These are phyloP conservation scores for Trametes sp. DNA, from an alignment of 1,284 basidiomycete species.

Conservation along the genomic window DNA sequence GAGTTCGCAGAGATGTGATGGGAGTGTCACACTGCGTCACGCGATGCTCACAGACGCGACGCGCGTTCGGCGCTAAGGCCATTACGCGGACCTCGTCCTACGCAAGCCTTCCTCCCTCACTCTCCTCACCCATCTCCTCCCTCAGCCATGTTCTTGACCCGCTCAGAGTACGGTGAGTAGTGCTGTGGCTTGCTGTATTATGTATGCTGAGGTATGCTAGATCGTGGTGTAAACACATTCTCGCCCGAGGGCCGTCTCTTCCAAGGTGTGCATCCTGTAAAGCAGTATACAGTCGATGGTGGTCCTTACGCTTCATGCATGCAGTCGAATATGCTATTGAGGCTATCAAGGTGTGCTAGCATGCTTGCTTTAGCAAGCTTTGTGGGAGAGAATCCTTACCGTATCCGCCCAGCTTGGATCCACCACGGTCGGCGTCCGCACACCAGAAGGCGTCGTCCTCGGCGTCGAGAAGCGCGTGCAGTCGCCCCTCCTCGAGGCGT, in stretches of 20 bases:
- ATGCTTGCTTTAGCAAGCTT: not conserved
- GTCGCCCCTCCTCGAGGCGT: slow-evolving; percentile 94
- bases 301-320: not conserved
- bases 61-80: slow-evolving; percentile 34
- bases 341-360: slow-evolving; percentile 83
- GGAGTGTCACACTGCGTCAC: slow-evolving; percentile 11
- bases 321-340: slow-evolving; percentile 99
- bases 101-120: slow-evolving; percentile 23
- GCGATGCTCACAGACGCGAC: slow-evolving; percentile 33
- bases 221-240: slow-evolving; percentile 99
- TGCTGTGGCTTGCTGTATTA: not conserved
- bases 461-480: slow-evolving; percentile 99
- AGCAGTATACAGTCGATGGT: not conserved
- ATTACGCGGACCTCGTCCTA: slow-evolving; percentile 22
- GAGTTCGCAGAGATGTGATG: not conserved
- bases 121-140: slow-evolving; percentile 1
- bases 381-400: not conserved
- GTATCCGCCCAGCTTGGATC: slow-evolving; percentile 84
- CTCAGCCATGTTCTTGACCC: slow-evolving; percentile 83
- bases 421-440: slow-evolving; percentile 94
- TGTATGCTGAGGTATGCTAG: slow-evolving; percentile 48
- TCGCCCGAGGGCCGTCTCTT: slow-evolving; percentile 96
- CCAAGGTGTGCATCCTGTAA: slow-evolving; percentile 69
- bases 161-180: slow-evolving; percentile 86
- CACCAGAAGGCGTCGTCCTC: slow-evolving; percentile 89